A percentile compares a stretch with the other conserved stretches of the same genome.
These are phyloP conservation scores for Epichloe sp. DNA, from an alignment of 2,329 filamentous ascomycete genomes.

Conservation along the genomic window DNA sequence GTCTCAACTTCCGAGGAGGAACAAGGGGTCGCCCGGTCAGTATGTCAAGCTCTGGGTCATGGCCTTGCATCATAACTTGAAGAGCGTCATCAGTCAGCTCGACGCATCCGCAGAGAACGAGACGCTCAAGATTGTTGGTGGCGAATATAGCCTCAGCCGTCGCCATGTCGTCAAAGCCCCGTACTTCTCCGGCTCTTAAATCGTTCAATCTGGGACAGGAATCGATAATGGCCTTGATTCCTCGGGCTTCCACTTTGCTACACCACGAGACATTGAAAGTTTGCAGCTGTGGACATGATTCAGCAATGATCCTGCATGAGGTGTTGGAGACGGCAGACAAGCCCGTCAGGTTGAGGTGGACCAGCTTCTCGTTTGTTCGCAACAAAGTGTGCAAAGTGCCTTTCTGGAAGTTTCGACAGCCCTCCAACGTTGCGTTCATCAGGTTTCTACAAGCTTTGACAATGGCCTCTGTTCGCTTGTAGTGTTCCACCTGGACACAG, in stretches of 20 bases:
- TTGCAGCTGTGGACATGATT: slow-evolving; percentile 70
- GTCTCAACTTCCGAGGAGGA: slow-evolving; percentile 62
- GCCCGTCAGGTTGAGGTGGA: slow-evolving; percentile 78
- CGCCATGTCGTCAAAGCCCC: slow-evolving; percentile 61
- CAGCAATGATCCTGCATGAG: slow-evolving; percentile 74
- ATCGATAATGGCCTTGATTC: slow-evolving; percentile 59
- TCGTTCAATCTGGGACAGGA: slow-evolving; percentile 64
- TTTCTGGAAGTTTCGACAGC: slow-evolving; percentile 71
- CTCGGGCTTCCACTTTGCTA: slow-evolving; percentile 65
- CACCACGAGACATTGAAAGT: slow-evolving; percentile 89
- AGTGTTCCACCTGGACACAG: slow-evolving; percentile 77
- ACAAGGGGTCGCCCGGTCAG: slow-evolving; percentile 66
- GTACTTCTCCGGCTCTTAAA: slow-evolving; percentile 68
- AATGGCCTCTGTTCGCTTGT: slow-evolving; percentile 63
- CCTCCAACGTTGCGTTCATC: slow-evolving; percentile 77
- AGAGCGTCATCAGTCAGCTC: slow-evolving; percentile 67
- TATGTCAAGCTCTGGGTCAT: slow-evolving; percentile 65
- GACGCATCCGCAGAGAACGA: slow-evolving; percentile 68
- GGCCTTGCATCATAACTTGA: slow-evolving; percentile 60
- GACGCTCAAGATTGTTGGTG: slow-evolving; percentile 68
- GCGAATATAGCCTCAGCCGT: slow-evolving; percentile 65
- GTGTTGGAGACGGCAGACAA: slow-evolving; percentile 68
- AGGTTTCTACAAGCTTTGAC: slow-evolving; percentile 80
- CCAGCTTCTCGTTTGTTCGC: slow-evolving; percentile 58
- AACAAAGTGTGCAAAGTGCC: slow-evolving; percentile 68